Conservation (phyloP, 176 grass and related monocot genomes). For the Hyparrhenia diplandra region DNA sequence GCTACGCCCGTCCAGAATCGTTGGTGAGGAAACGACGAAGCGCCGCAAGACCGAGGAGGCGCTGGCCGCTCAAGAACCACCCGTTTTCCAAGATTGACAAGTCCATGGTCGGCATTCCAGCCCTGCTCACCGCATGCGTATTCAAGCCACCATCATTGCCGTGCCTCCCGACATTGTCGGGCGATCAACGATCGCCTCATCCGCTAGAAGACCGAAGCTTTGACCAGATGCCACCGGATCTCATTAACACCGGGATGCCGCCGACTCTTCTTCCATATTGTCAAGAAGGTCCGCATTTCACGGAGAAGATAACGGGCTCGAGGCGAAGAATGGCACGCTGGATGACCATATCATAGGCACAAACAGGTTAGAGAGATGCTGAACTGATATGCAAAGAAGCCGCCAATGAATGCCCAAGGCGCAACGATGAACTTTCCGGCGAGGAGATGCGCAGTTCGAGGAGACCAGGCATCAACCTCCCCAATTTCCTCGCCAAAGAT, state of each 20-base stretch:
- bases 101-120: conserved; percentile 45
- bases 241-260: conserved; percentile 1
- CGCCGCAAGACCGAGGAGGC: conserved; percentile 7
- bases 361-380: conserved; percentile 31
- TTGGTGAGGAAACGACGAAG: conserved; percentile 45
- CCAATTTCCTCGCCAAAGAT: conserved; percentile 41
- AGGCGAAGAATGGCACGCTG: conserved; percentile 13
- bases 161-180: conserved; percentile 45
- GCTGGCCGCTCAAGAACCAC: conserved; percentile 29
- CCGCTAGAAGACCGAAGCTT: conserved; percentile 24
- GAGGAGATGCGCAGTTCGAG: conserved; percentile 40
- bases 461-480: conserved; percentile 37
- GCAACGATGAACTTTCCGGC: conserved; percentile 16
- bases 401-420: not conserved
- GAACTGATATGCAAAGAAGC: not conserved
- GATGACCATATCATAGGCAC: conserved; percentile 49
- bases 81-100: conserved; percentile 35
- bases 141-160: conserved; percentile 38
- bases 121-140: conserved; percentile 40
- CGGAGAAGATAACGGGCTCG: conserved; percentile 43
- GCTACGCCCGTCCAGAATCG: conserved; percentile 49
- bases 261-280: not conserved
- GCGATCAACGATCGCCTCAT: conserved; percentile 52
- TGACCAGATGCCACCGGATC: conserved; percentile 27
- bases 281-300: conserved; percentile 17